phyloP scores from a whole-genome alignment of 441 rosid species.

The Macaranga tanarius region DNA sequence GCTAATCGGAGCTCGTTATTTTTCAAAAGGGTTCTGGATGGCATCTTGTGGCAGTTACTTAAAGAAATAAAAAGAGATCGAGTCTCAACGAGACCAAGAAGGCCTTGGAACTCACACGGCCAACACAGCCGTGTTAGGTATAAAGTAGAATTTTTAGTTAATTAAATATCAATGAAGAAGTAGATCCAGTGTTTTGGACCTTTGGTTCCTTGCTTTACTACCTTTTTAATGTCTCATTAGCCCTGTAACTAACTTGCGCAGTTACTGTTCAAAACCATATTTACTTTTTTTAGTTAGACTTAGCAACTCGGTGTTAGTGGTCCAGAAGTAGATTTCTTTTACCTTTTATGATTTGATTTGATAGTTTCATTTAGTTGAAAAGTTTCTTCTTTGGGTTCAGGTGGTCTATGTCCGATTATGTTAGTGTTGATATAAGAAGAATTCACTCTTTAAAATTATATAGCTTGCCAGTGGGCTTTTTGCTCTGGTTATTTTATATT shows the following conservation, averaged over 20 bases:
- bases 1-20: constrained; percentile 73
- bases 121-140: constrained; percentile 42
- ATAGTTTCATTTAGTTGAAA: constrained; percentile 7
- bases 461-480: background rate
- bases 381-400: constrained; percentile 1
- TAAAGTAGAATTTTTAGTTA: background rate
- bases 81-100: constrained; percentile 71
- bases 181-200: constrained; percentile 2
- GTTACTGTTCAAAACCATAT: too few species aligned
- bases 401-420: background rate
- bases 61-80: constrained; percentile 41
- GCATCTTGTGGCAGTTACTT: constrained; percentile 49
- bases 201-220: constrained; percentile 8
- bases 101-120: constrained; percentile 93
- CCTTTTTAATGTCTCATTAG: constrained; percentile 3
- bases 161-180: constrained; percentile 8
- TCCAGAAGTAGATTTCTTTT: constrained; percentile 8
- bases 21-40: constrained; percentile 73
- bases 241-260: background rate
- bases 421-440: background rate
- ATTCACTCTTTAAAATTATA: background rate
- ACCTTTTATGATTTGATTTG: background rate
- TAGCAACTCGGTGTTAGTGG: constrained; percentile 7
- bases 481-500: background rate
- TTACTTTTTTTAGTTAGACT: background rate